Evolutionary conservation across 148 eudicot species (phyloP).

Genomic region (Agrostemma githago): DNA sequence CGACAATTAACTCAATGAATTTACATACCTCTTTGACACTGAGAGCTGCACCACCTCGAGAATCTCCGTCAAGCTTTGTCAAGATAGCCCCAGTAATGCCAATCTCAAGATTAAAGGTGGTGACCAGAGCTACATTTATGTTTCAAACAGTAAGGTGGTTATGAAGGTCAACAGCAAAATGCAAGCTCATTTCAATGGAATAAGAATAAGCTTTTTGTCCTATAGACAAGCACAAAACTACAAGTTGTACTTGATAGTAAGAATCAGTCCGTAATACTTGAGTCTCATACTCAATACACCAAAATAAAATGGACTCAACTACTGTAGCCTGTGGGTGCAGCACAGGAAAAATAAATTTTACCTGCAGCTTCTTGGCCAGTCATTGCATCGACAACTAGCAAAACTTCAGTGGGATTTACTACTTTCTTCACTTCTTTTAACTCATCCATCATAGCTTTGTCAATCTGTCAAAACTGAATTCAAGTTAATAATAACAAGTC

Average conservation of each 20-base stretch:
- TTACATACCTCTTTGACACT: constrained; percentile 85
- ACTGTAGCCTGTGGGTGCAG: not conserved
- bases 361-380: constrained; percentile 99
- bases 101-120: constrained; percentile 86
- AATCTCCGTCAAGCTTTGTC: constrained; percentile 96
- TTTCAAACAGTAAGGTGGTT: constrained; percentile 14
- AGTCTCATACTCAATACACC: not conserved
- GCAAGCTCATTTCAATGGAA: not conserved
- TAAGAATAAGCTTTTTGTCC: not conserved
- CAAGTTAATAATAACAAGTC: not conserved
- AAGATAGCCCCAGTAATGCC: constrained; percentile 96
- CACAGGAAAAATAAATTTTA: constrained; percentile 18
- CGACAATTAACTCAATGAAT: not conserved
- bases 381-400: constrained; percentile 99
- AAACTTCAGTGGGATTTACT: constrained; percentile 82
- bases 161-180: not conserved
- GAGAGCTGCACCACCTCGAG: constrained; percentile 98
- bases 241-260: too few species aligned
- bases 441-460: constrained; percentile 94
- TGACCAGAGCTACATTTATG: constrained; percentile 66
- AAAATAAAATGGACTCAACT: not conserved
- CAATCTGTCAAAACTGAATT: constrained; percentile 47
- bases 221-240: not conserved
- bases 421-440: constrained; percentile 80
- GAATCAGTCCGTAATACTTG: not conserved